Conservation (phyloP, 257 asterid species). For the Solanum acaule region DNA sequence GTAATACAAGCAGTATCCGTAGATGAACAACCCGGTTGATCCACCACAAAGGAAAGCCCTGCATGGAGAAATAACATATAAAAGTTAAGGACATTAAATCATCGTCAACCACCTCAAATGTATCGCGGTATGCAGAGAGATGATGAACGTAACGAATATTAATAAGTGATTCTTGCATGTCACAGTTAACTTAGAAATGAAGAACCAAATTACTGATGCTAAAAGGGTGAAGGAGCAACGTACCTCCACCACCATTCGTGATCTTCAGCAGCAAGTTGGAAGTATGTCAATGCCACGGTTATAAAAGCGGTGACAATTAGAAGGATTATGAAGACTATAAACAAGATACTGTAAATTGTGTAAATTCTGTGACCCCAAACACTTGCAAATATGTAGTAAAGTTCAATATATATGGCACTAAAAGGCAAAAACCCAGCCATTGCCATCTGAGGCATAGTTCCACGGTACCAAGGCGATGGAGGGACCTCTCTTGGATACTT, state of each 20-base stretch:
- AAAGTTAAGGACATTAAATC: background rate
- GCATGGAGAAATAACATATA: background rate
- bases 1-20: slow-evolving; percentile 79
- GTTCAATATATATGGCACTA: slow-evolving; percentile 45
- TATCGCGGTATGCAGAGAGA: background rate
- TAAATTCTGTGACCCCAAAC: slow-evolving; percentile 15
- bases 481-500: slow-evolving; percentile 46
- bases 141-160: background rate
- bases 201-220: background rate
- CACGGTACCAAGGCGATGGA: slow-evolving; percentile 33
- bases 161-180: background rate
- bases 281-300: slow-evolving; percentile 40
- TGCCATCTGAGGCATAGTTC: slow-evolving; percentile 40
- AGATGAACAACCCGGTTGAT: slow-evolving; percentile 81
- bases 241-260: slow-evolving; percentile 56
- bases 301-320: slow-evolving; percentile 40
- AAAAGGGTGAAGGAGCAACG: background rate
- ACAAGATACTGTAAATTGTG: background rate
- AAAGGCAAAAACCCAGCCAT: slow-evolving; percentile 47
- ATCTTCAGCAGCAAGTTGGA: slow-evolving; percentile 46
- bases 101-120: background rate
- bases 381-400: slow-evolving; percentile 42
- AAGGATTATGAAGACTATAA: slow-evolving; percentile 36
- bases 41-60: slow-evolving; percentile 95
- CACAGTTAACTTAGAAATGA: background rate